Percentiles rank a stretch among this genome's conserved stretches.
These are phyloP conservation scores for Diaporthe vexans DNA, from an alignment of 2,329 filamentous ascomycete species.

Conservation along the genomic window DNA sequence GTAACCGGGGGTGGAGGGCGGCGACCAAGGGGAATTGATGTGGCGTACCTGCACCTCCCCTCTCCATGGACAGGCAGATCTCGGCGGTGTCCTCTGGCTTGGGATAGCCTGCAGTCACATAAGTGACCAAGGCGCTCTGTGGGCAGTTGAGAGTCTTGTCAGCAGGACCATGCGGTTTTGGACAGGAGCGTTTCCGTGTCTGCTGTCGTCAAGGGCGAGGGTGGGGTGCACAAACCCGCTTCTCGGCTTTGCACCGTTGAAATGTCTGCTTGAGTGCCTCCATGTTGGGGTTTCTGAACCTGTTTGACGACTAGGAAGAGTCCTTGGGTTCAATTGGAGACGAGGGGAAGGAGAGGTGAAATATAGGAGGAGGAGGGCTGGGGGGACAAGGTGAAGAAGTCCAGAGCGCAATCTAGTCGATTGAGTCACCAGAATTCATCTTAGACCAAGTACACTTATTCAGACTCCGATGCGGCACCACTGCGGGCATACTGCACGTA, in stretches of 20 bases:
- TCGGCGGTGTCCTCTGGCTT: constrained; percentile 84
- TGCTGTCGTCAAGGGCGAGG: neutral
- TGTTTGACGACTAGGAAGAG: constrained; percentile 36
- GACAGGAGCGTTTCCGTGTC: neutral
- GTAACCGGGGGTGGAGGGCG: neutral
- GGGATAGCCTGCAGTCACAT: constrained; percentile 95
- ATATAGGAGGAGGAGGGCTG: neutral
- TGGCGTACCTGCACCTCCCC: constrained; percentile 84
- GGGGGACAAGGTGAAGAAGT: neutral
- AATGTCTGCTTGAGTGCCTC: constrained; percentile 72
- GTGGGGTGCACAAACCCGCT: constrained; percentile 61
- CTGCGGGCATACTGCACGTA: neutral
- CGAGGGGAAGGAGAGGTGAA: neutral
- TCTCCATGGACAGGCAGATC: constrained; percentile 90
- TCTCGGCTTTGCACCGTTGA: constrained; percentile 70
- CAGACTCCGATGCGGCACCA: constrained; percentile 18
- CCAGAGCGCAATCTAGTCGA: neutral
- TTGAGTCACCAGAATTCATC: constrained; percentile 42
- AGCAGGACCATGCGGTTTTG: constrained; percentile 9
- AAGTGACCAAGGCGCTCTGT: constrained; percentile 89
- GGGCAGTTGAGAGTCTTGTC: constrained; percentile 39
- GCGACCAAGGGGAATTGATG: neutral
- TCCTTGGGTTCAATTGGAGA: constrained; percentile 1
- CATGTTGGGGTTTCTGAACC: constrained; percentile 56
- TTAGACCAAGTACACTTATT: constrained; percentile 1